phyloP scores from a whole-genome alignment of 306 rosid species.

The Casuarina equisetifolia region DNA sequence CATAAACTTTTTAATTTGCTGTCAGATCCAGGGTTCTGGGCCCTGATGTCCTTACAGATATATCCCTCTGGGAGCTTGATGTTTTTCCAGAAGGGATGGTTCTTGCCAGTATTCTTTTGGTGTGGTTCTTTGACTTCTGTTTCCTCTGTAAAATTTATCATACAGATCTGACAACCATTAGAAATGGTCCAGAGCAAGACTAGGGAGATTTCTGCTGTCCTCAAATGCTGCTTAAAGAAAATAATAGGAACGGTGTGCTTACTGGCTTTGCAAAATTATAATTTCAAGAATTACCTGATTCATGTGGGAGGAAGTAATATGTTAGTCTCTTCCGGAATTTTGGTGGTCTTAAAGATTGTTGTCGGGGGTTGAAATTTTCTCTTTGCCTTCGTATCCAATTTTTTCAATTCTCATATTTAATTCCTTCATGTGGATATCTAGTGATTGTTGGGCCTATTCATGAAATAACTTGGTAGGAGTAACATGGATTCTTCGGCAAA shows the following conservation, averaged over 20 bases:
- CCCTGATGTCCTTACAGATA: conserved; percentile 22
- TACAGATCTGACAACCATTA: conserved; percentile 11
- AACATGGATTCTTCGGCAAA: not conserved
- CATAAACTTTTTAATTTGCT: conserved; percentile 20
- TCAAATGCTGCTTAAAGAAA: not conserved
- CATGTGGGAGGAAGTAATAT: not conserved
- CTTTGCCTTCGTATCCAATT: not conserved
- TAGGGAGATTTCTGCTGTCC: not conserved
- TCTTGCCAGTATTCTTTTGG: conserved; percentile 3
- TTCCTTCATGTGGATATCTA: not conserved
- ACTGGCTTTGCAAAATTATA: conserved; percentile 3
- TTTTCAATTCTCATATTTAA: not conserved
- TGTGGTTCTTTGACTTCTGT: conserved; percentile 12
- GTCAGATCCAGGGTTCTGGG: conserved; percentile 34
- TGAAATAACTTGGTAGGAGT: not conserved
- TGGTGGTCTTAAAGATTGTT: not conserved
- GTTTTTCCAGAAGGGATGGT: conserved; percentile 9
- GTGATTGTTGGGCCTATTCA: not conserved
- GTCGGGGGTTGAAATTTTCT: not conserved
- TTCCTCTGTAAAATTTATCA: conserved; percentile 8
- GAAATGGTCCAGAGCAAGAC: conserved; percentile 12
- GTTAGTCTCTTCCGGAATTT: conserved; percentile 1
- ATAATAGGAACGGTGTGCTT: not conserved
- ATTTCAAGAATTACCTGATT: not conserved
- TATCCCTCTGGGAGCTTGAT: not conserved